Conservation (phyloP, 805 yeast genomes). For the Candida vaughaniae region DNA sequence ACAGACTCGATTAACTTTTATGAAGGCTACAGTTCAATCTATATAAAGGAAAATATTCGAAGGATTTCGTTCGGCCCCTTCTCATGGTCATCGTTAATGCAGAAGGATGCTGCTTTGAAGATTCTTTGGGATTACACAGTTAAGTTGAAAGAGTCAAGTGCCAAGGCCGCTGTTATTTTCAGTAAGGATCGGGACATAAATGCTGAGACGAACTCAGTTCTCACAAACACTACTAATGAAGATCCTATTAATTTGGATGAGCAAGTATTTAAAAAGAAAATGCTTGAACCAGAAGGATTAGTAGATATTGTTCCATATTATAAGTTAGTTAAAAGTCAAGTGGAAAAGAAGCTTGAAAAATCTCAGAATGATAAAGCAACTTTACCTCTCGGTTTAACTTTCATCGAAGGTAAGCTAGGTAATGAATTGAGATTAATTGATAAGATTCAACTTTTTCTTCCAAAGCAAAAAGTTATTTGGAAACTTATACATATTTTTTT, state of each 20-base stretch:
- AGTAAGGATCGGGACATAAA: constrained; percentile 18
- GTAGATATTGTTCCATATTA: constrained; percentile 33
- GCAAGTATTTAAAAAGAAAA: constrained; percentile 27
- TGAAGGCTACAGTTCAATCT: constrained; percentile 31
- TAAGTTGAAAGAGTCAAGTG: constrained; percentile 17
- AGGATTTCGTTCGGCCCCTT: constrained; percentile 39
- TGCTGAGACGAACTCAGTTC: constrained; percentile 22
- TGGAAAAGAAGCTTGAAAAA: constrained; percentile 13
- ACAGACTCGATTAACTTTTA: constrained; percentile 36
- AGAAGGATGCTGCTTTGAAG: constrained; percentile 30
- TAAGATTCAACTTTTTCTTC: constrained; percentile 37
- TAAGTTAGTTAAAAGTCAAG: constrained; percentile 18
- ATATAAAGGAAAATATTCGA: constrained; percentile 23
- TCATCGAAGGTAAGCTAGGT: constrained; percentile 29
- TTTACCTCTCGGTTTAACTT: constrained; percentile 32
- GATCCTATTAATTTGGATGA: constrained; percentile 17
- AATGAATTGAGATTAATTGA: constrained; percentile 29
- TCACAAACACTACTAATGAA: constrained; percentile 12
- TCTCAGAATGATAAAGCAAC: constrained; percentile 16
- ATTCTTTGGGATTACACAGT: constrained; percentile 33
- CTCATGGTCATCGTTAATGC: constrained; percentile 37
- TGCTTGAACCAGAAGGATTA: constrained; percentile 34
- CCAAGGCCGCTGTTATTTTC: constrained; percentile 24
- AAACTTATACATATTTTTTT: constrained; percentile 43
- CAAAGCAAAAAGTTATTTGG: constrained; percentile 39